Conservation (phyloP, 2,329 filamentous ascomycete species). For the Ophiosphaerella korrae region DNA sequence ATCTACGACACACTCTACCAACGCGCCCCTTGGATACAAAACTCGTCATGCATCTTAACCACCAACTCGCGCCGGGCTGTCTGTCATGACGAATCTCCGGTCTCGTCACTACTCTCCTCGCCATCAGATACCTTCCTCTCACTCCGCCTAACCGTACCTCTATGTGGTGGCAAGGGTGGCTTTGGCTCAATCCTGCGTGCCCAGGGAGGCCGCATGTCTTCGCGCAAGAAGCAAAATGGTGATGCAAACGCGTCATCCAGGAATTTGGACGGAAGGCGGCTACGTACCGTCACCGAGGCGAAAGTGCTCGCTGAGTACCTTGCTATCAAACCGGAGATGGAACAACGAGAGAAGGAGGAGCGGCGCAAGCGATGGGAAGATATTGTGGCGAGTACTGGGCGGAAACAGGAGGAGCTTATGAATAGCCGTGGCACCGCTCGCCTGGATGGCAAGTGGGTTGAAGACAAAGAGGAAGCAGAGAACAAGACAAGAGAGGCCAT, state of each 20-base stretch:
- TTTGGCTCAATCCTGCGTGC: slow-evolving; percentile 97
- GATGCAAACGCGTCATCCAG: slow-evolving; percentile 89
- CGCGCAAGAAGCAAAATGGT: slow-evolving; percentile 79
- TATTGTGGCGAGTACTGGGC: slow-evolving; percentile 83
- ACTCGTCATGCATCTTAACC: slow-evolving; percentile 73
- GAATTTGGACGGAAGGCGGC: slow-evolving; percentile 86
- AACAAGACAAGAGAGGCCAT: slow-evolving; percentile 83
- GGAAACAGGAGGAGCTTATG: slow-evolving; percentile 80
- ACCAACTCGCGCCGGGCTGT: slow-evolving; percentile 80
- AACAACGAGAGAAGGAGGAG: slow-evolving; percentile 88
- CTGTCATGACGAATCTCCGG: slow-evolving; percentile 56
- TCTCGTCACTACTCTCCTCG: slow-evolving; percentile 66
- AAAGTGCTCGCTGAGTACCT: slow-evolving; percentile 95
- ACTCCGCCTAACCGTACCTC: slow-evolving; percentile 76
- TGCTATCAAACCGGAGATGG: slow-evolving; percentile 96
- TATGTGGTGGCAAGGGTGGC: slow-evolving; percentile 94
- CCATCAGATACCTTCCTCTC: slow-evolving; percentile 73
- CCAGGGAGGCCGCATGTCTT: slow-evolving; percentile 96
- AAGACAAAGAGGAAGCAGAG: slow-evolving; percentile 87
- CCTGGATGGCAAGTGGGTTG: slow-evolving; percentile 90
- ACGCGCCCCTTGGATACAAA: slow-evolving; percentile 62
- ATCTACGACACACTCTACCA: slow-evolving; percentile 67
- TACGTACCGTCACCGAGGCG: slow-evolving; percentile 92
- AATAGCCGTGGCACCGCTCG: slow-evolving; percentile 68
- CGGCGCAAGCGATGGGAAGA: slow-evolving; percentile 84